These are phyloP conservation scores for Colletotrichum plurivorum DNA, from an alignment of 2,329 filamentous ascomycete genomes.

Conservation along the genomic window DNA sequence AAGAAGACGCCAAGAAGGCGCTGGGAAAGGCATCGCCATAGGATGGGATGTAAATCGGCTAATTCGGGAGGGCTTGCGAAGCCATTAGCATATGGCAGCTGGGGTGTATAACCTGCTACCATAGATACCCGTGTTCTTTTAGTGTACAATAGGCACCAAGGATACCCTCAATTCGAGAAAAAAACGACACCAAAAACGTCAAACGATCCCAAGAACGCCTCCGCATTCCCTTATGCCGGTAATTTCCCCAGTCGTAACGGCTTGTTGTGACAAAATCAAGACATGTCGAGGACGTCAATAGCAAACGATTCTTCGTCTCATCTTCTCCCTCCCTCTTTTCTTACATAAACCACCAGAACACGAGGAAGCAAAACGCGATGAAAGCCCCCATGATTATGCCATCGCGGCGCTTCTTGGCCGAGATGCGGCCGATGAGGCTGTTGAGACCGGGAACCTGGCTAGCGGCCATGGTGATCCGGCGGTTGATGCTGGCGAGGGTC, in stretches of 20 bases:
- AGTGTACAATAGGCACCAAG: conserved; percentile 41
- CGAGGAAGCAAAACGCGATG: conserved; percentile 90
- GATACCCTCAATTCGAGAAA: conserved; percentile 37
- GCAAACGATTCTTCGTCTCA: conserved; percentile 12
- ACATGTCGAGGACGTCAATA: conserved; percentile 16
- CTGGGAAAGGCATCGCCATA: not conserved
- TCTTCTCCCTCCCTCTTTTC: conserved; percentile 43
- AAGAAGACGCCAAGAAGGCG: conserved; percentile 4
- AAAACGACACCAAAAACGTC: not conserved
- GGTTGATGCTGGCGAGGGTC: conserved; percentile 88
- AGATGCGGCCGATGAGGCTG: conserved; percentile 90
- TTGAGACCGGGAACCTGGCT: conserved; percentile 95
- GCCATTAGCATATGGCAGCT: conserved; percentile 11
- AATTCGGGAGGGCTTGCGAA: conserved; percentile 21
- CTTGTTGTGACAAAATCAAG: conserved; percentile 34
- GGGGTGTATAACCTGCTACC: conserved; percentile 18
- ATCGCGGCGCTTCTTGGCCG: conserved; percentile 93
- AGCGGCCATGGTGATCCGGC: conserved; percentile 89
- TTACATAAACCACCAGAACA: conserved; percentile 84
- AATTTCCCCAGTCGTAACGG: conserved; percentile 36
- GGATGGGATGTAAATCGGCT: conserved; percentile 1
- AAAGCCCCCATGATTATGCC: conserved; percentile 93
- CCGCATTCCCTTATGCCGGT: conserved; percentile 40
- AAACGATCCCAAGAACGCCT: conserved; percentile 36
- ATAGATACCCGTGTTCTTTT: conserved; percentile 38